Base-by-base conservation (phyloP, 2,329 filamentous ascomycete species). In the Paraphoma chrysanthemicola region DNA sequence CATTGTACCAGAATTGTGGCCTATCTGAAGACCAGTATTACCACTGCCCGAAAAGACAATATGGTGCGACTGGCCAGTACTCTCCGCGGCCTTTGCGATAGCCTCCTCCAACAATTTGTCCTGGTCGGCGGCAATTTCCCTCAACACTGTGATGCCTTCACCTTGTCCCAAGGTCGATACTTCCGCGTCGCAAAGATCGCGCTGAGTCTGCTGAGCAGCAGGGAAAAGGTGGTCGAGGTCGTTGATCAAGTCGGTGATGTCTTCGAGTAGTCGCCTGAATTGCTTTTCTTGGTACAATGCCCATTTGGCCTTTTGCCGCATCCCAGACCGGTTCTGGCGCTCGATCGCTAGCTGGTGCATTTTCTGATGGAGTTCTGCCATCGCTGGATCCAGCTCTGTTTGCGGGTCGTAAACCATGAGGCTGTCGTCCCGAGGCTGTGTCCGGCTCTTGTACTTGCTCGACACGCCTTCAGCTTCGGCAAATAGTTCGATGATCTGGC, bases 261-360 rank as follows among this genome's bases (percentile, higher is more conserved):
- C 71, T 44, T 73, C 68, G 43, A 75, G 68, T 18, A 75, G 54
- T n/a, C 63, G 47, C 36, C 49, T 56, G 39, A 73, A 68, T 9
- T 62, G 54, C 51, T 73, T 74, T 54, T 72, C 60, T 36, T 75
- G 59, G 44, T 69, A 72, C 16, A 75, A 52, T 11, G 66, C 68
- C 67, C 69, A 71, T 31, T 66, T 69, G 4, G 54, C 55, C 51
- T 70, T 73, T 53, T 71, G 53, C 29, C 57, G 50, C 43, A 70
- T 3, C 14, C 57, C 41, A 16, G 57, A 52, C 46, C 53, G 28
- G 44, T 67, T 68, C 44, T 73, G 71, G 18, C 71, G 66, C 44
- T 62, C 42, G 31, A 69, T 60, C 17, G 69, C 41, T 4, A 74
- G 60, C 47, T 66, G 30, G 23, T 59, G 59, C 66, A 74, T 68